Conservation (phyloP, 2,329 filamentous ascomycete species). For the Neonectria coccinea region DNA sequence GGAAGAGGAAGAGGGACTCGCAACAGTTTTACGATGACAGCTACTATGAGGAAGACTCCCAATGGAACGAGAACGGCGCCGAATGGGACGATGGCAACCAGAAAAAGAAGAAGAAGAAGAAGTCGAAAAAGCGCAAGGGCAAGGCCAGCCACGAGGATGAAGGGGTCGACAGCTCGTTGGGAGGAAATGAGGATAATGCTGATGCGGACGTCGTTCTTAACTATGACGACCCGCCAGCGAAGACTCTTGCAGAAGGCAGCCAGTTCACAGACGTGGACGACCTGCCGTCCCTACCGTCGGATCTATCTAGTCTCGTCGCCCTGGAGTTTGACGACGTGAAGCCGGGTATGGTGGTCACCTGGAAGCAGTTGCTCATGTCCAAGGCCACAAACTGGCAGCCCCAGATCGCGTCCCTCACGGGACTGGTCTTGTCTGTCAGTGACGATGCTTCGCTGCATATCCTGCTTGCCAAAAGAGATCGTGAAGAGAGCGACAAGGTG, state of each 20-base stretch:
- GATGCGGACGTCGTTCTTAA: slow-evolving; percentile 54
- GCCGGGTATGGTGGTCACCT: slow-evolving; percentile 74
- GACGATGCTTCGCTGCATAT: slow-evolving; percentile 68
- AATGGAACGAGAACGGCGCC: slow-evolving; percentile 48
- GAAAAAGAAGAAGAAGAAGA: slow-evolving; percentile 49
- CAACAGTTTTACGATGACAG: slow-evolving; percentile 48
- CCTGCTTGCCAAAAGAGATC: slow-evolving; percentile 76
- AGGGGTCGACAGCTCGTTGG: slow-evolving; percentile 13
- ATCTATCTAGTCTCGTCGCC: slow-evolving; percentile 64
- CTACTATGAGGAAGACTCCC: slow-evolving; percentile 46
- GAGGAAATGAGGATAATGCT: slow-evolving; percentile 21
- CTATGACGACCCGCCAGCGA: slow-evolving; percentile 52
- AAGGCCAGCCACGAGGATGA: slow-evolving; percentile 32
- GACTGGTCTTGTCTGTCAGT: slow-evolving; percentile 68
- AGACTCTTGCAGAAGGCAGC: slow-evolving; percentile 51
- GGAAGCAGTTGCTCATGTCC: slow-evolving; percentile 73
- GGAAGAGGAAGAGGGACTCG: slow-evolving; percentile 63
- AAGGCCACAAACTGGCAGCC: slow-evolving; percentile 75
- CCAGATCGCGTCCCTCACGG: slow-evolving; percentile 72
- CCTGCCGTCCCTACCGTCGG: slow-evolving; percentile 70
- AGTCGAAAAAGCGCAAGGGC: slow-evolving; percentile 54
- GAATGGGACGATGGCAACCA: slow-evolving; percentile 52
- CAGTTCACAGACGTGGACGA: slow-evolving; percentile 68
- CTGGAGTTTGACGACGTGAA: slow-evolving; percentile 62
- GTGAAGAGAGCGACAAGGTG: slow-evolving; percentile 66